phyloP scores from a whole-genome alignment of 2,329 filamentous ascomycete genomes.

The Fonsecaea pugnacius region DNA sequence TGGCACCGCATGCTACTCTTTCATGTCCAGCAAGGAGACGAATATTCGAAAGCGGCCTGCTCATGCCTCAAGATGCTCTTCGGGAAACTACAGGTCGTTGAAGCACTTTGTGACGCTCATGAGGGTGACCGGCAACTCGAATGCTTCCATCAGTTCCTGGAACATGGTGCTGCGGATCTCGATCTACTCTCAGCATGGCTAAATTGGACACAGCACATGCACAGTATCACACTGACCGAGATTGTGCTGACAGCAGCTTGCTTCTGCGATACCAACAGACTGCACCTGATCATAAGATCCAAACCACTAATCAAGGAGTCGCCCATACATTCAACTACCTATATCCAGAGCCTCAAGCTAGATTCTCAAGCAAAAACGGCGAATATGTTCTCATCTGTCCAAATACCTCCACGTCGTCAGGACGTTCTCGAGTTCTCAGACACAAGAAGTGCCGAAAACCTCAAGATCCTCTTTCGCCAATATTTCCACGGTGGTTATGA shows the following conservation, averaged over 20 bases:
- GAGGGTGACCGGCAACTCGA: conserved; percentile 7
- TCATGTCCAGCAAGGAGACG: conserved; percentile 2
- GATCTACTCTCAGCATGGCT: conserved; percentile 14
- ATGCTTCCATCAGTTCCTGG: conserved; percentile 19
- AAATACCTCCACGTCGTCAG: conserved; percentile 1
- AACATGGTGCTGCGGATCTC: conserved; percentile 8
- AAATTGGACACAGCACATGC: conserved; percentile 3
- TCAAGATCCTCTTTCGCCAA: conserved; percentile 11
- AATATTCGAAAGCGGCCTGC: background rate
- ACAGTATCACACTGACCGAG: conserved; percentile 8
- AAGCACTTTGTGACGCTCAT: conserved; percentile 4
- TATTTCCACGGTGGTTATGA: conserved; percentile 2
- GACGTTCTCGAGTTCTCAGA: conserved; percentile 1
- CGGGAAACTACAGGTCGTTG: background rate
- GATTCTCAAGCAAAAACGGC: background rate
- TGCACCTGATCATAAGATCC: conserved; percentile 9
- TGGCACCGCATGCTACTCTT: conserved; percentile 11
- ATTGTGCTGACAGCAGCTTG: conserved; percentile 14
- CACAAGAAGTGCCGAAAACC: background rate
- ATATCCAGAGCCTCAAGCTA: background rate
- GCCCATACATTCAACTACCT: background rate
- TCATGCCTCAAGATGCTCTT: conserved; percentile 17
- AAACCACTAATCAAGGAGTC: background rate
- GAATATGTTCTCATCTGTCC: conserved; percentile 5
- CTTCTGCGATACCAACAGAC: conserved; percentile 12